Evolutionary conservation across 2,329 filamentous ascomycete genomes (phyloP), one percentile per base, ranked within the genome.

Genomic region (Penicillium thymicola): DNA sequence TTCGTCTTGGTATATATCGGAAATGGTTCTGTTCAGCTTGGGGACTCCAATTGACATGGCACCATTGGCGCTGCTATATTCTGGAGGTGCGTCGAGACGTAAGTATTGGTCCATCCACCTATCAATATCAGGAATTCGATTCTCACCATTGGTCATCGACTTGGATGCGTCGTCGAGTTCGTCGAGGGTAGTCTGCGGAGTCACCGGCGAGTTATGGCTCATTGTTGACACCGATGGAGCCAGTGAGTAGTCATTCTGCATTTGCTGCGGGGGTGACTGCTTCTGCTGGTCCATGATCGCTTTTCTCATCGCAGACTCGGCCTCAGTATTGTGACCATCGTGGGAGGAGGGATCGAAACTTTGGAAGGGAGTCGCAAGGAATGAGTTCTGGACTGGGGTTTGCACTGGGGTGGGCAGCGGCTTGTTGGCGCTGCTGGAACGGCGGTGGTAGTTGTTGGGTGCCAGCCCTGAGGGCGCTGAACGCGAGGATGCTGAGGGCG

Each of bases 21-120:
- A 93, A 76, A 94, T 90, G 0, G 92, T 94, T 55, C 91, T 83
- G 64, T 92, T 88, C 61, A 96, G 83, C 75, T 93, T 94, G 27
- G 92, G 89, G 27, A 86, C 78, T 38, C 80, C 78, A 59, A 78
- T 67, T 45, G 72, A 58, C 65, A 73, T 61, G 45, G 64, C 65
- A 64, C 64, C 58, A 63, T 68, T 71, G 54, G 64, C 64, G 62
- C 61, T 57, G 62, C 68, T 71, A 62, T 84, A 81, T 75, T 85
- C 82, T 85, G 80, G 16, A 44, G 38, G 73, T 69, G 68, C 70
- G 75, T 80, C 75, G 72, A 80, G 76, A 70, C 77, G 87, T 92
- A 86, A 92, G 88, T 84, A 85, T 71, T 84, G 77, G 74, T 84
- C 77, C 77, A 84, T 78, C 81, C 81, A 82, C 55, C 63, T 64